Percentiles rank a stretch among this genome's conserved stretches.
Conservation (phyloP, 148 eudicot species). For the Mesembryanthemum crystallinum region DNA sequence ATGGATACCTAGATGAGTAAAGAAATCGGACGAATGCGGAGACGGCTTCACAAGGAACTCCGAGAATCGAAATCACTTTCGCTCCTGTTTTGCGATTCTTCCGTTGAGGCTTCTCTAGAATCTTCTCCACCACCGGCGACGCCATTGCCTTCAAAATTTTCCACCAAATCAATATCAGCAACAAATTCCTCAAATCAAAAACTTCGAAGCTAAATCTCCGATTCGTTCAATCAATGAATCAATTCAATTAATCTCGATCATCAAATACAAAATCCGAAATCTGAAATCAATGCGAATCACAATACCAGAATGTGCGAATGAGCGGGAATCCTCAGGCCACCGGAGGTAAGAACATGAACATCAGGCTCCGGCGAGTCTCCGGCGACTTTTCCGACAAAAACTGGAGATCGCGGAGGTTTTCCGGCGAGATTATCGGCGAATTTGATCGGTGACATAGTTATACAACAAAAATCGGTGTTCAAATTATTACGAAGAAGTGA, state of each 20-base stretch:
- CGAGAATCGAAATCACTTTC: conserved; percentile 49
- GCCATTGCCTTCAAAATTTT: conserved; percentile 49
- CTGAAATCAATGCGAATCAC: too few species aligned
- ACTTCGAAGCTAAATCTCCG: too few species aligned
- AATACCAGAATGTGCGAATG: conserved; percentile 68
- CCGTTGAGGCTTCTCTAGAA: conserved; percentile 40
- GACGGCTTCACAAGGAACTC: conserved; percentile 80
- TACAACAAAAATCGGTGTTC: too few species aligned
- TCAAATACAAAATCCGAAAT: background rate
- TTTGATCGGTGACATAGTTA: conserved; percentile 26
- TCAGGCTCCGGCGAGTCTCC: conserved; percentile 41
- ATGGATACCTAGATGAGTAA: conserved; percentile 47
- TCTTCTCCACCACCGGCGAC: conserved; percentile 66
- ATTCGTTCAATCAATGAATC: too few species aligned
- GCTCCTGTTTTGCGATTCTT: conserved; percentile 46
- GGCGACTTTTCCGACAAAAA: conserved; percentile 26
- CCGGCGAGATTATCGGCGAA: conserved; percentile 21
- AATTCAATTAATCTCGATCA: background rate
- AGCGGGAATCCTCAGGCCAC: conserved; percentile 54
- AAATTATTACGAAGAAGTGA: too few species aligned
- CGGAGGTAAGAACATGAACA: conserved; percentile 50
- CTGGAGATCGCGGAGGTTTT: background rate
- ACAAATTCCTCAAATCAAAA: too few species aligned
- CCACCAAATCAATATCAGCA: background rate
- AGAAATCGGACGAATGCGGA: conserved; percentile 58